phyloP scores from a whole-genome alignment of 2,329 filamentous ascomycete species.

The Aspergillus uvarum region DNA sequence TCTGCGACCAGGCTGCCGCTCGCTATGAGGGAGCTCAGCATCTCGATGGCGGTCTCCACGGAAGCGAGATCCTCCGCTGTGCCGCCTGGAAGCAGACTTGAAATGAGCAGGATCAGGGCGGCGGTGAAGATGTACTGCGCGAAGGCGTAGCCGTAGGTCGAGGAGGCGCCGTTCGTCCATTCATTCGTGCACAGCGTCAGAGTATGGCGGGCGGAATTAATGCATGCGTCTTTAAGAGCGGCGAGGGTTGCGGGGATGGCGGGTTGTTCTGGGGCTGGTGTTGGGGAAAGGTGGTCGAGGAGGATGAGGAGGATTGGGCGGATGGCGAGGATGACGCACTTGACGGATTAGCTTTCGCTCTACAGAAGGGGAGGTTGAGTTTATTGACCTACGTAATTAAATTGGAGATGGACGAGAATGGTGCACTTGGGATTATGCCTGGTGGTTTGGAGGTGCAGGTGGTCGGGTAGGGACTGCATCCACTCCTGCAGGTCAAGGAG shows the following conservation, averaged over 20 bases:
- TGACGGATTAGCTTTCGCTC: too few relatives aligned
- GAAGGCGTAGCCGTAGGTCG: constrained; percentile 36
- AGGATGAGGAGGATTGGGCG: constrained; percentile 35
- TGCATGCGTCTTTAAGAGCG: constrained; percentile 33
- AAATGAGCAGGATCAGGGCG: constrained; percentile 32
- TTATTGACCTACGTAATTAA: too few relatives aligned
- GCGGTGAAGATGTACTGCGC: constrained; percentile 37
- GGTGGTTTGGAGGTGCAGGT: constrained; percentile 24
- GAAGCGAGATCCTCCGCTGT: constrained; percentile 20
- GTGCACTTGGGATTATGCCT: constrained; percentile 21
- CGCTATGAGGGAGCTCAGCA: constrained; percentile 25
- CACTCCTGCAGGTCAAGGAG: constrained; percentile 32
- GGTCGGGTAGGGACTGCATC: constrained; percentile 30
- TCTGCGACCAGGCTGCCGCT: constrained; percentile 31
- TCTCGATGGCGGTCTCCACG: constrained; percentile 28
- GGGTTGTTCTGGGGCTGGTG: constrained; percentile 2
- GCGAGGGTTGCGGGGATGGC: constrained; percentile 19
- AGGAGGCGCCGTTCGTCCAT: constrained; percentile 34
- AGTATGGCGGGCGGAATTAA: constrained; percentile 32
- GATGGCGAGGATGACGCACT: constrained; percentile 38
- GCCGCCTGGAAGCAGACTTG: constrained; percentile 22
- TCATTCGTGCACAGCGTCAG: constrained; percentile 31
- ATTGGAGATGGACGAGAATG: constrained; percentile 34
- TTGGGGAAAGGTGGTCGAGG: constrained; percentile 23
- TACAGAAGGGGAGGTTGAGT: too few relatives aligned